phyloP scores from a whole-genome alignment of 495 filamentous ascomycete species.

The Neurospora cerealis region DNA sequence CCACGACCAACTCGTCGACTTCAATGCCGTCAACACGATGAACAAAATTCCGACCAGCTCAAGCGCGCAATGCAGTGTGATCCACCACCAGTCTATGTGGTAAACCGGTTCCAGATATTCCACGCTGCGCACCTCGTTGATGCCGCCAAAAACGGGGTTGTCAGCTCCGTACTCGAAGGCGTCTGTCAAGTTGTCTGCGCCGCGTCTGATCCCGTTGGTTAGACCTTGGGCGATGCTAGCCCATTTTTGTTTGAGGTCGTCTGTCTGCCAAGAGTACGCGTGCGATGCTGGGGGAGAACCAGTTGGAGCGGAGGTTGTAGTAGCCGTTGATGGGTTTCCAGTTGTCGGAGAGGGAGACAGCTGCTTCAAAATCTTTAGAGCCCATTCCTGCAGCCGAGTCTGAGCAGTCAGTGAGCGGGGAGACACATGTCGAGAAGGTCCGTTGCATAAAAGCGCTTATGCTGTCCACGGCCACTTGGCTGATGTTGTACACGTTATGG shows the following conservation, averaged over 20 bases:
- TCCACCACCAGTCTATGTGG: neutral
- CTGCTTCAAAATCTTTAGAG: neutral
- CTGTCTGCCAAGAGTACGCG: neutral
- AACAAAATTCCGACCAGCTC: neutral
- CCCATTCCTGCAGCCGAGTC: neutral
- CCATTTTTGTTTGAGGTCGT: neutral
- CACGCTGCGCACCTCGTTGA: neutral
- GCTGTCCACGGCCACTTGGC: neutral
- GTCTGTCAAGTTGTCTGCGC: neutral
- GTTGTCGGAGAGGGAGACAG: neutral
- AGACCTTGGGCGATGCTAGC: neutral
- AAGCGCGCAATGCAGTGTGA: neutral
- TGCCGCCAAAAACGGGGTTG: neutral
- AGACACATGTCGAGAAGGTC: neutral
- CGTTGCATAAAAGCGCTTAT: neutral
- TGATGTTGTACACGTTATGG: neutral
- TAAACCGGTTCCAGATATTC: neutral
- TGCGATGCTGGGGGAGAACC: neutral
- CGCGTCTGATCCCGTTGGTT: neutral
- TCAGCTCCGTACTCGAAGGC: neutral
- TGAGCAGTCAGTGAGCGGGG: neutral
- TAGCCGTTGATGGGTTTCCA: neutral
- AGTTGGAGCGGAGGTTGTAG: neutral
- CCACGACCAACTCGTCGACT: neutral
- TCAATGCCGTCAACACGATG: neutral